Conservation (phyloP, 768 basidiomycete species). For the Clitopilus hobsonii region DNA sequence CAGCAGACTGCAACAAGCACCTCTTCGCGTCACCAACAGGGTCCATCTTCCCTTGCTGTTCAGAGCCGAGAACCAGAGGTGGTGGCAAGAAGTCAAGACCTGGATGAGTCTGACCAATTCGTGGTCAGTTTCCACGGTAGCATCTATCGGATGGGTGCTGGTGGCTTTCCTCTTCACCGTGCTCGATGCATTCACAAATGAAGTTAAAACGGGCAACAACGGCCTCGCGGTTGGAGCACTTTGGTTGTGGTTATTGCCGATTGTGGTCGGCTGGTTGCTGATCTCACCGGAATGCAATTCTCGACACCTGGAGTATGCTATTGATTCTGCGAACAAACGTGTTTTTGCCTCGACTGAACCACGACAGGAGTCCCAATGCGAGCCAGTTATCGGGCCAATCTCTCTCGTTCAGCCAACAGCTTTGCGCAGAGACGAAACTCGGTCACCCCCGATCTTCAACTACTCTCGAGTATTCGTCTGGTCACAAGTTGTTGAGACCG, state of each 20-base stretch:
- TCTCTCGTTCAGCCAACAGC: not conserved
- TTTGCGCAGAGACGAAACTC: conserved; percentile 10
- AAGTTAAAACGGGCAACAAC: conserved; percentile 18
- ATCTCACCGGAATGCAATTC: conserved; percentile 35
- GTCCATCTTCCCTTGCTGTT: conserved; percentile 26
- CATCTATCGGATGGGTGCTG: conserved; percentile 35
- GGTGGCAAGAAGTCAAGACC: conserved; percentile 27
- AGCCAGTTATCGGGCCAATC: no score
- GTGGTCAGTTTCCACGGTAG: conserved; percentile 34
- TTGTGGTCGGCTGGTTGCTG: conserved; percentile 37
- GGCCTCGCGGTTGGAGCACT: conserved; percentile 22
- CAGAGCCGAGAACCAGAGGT: conserved; percentile 29
- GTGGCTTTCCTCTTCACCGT: conserved; percentile 33
- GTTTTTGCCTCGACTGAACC: no score
- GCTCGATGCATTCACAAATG: conserved; percentile 18
- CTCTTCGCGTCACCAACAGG: conserved; percentile 22
- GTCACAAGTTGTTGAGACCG: conserved; percentile 7
- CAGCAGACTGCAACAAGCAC: conserved; percentile 32
- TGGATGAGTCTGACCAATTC: conserved; percentile 30
- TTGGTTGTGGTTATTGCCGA: conserved; percentile 39
- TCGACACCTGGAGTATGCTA: conserved; percentile 20
- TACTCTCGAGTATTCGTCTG: conserved; percentile 17
- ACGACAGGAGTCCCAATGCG: no score
- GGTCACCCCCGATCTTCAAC: conserved; percentile 15
- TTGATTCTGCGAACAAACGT: conserved; percentile 22